Evolutionary conservation across 148 eudicot genomes (phyloP), one percentile per base, ranked within the genome.

Genomic region (Chenopodium berlandieri): DNA sequence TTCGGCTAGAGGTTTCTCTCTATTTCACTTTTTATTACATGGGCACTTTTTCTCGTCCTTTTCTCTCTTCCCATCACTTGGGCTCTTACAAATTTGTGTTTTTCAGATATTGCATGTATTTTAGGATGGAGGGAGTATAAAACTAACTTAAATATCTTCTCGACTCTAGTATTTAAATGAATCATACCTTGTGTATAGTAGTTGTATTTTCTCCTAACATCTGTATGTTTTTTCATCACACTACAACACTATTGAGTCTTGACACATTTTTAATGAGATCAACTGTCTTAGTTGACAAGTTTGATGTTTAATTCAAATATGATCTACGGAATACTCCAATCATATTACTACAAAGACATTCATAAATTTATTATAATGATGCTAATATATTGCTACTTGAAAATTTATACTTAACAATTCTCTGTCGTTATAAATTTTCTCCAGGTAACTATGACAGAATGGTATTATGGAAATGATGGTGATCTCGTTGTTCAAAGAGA

Each of bases 401-500:
- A 44, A 23, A 25, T 30, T 31, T 16, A 7, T 56, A 10, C 75
- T 44, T 40, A 83, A 68, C 34, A 4, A 44, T n/a, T 19, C 25
- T 10, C 22, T 52, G 17, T 64, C 48, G 50, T 4, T 0, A 6
- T 40, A 40, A 40, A 40, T 40, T 60, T 31, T 32, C 20, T n/a
- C 4, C 85, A 88, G 86, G 76, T 76, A 79, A 78, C 37, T 74
- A 84, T 86, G 85, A 91, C 90, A 94, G 94, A 91, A 27, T 93
- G 94, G 94, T 89, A 88, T 73, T 79, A 67, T 73, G 92, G 84
- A 54, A 82, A 82, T 40, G 91, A 87, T 56, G 79, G 87, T 75
- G 94, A 89, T 78, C 86, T 90, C 56, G 89, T 86, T 75, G 91
- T 91, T 58, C 91, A 91, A 2, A 86, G 79, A 73, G 85, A 89